phyloP scores from a whole-genome alignment of 306 rosid genomes.

The Carpinus fangiana region DNA sequence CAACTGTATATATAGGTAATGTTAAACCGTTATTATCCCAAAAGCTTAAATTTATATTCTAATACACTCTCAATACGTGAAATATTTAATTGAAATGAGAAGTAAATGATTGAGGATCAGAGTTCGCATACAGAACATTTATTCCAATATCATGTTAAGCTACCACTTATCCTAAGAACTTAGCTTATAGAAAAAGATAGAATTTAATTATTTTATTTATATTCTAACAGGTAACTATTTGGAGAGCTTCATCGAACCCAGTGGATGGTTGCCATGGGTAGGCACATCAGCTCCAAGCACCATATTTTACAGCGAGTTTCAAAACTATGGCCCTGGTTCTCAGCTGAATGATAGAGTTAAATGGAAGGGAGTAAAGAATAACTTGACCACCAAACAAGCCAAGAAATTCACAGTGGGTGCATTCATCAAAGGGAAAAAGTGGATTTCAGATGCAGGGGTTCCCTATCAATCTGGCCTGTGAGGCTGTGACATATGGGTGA shows the following conservation, averaged over 20 bases:
- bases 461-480: slow-evolving; percentile 43
- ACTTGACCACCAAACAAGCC: slow-evolving; percentile 40
- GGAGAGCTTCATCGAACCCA: slow-evolving; percentile 42
- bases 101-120: no score
- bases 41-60: no score
- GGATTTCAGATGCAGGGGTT: slow-evolving; percentile 52
- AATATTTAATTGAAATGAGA: no score
- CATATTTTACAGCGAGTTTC: slow-evolving; percentile 66
- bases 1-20: slow-evolving; percentile 55
- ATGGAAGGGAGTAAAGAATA: slow-evolving; percentile 68
- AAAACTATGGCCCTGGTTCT: slow-evolving; percentile 70
- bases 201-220: no score
- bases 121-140: no score
- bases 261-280: slow-evolving; percentile 81
- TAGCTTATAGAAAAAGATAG: no score
- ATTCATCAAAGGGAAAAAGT: slow-evolving; percentile 50
- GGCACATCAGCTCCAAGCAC: slow-evolving; percentile 71
- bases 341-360: slow-evolving; percentile 53
- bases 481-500: background rate
- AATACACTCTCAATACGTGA: no score
- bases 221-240: slow-evolving; percentile 16
- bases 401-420: slow-evolving; percentile 47
- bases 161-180: no score
- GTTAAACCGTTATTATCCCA: no score
- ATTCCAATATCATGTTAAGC: no score